Evolutionary conservation across 2,329 filamentous ascomycete species (phyloP).

Genomic region (Scedosporium boydii): DNA sequence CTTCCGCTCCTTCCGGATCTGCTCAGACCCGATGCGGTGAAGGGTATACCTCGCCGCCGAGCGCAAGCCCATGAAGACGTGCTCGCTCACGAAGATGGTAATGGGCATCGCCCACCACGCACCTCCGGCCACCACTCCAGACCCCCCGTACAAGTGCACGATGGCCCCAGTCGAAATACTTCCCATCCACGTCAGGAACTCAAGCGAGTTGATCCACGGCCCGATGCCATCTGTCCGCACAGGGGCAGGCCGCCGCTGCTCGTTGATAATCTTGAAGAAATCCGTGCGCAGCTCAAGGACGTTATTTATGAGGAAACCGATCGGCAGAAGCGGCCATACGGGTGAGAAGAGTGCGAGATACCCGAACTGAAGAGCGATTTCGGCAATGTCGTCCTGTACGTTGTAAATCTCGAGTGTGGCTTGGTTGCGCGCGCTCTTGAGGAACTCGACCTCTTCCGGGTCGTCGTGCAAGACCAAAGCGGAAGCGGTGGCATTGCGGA

Average conservation of each 20-base stretch:
- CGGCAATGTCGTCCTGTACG: slow-evolving; percentile 62
- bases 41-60: slow-evolving; percentile 25
- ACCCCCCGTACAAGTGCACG: slow-evolving; percentile 60
- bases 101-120: slow-evolving; percentile 58
- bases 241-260: slow-evolving; percentile 62
- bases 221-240: slow-evolving; percentile 65
- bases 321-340: slow-evolving; percentile 64
- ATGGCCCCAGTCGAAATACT: slow-evolving; percentile 63
- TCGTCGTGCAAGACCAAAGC: slow-evolving; percentile 43
- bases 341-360: slow-evolving; percentile 66
- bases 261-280: slow-evolving; percentile 65
- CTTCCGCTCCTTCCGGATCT: slow-evolving; percentile 29
- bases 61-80: slow-evolving; percentile 57
- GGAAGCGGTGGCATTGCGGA: slow-evolving; percentile 30
- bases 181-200: slow-evolving; percentile 62
- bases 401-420: slow-evolving; percentile 61
- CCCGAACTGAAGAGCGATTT: slow-evolving; percentile 66
- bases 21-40: slow-evolving; percentile 27
- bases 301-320: slow-evolving; percentile 67
- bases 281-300: slow-evolving; percentile 71
- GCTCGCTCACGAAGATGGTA: slow-evolving; percentile 64
- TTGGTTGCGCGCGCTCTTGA: slow-evolving; percentile 55
- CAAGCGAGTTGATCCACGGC: slow-evolving; percentile 60
- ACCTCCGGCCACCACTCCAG: slow-evolving; percentile 42
- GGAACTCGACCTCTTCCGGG: slow-evolving; percentile 53